A percentile compares a stretch with the other conserved stretches of the same genome.
Evolutionary conservation across 106 monocot species (phyloP).

Genomic region (Dendrobium chrysotoxum): DNA sequence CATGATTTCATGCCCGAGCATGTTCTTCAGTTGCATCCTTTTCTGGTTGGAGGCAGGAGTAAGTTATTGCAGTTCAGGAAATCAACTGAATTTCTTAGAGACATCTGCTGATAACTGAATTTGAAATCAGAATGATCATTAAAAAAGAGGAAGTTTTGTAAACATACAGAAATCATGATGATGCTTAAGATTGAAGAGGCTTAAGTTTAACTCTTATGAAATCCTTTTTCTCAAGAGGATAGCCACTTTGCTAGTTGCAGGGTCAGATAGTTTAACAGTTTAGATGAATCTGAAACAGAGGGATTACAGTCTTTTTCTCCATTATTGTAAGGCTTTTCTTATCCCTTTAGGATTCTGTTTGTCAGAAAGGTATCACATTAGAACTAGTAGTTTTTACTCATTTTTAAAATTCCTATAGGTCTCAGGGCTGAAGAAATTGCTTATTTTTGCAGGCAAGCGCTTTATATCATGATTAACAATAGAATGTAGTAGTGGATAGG

Average conservation of each 20-base stretch:
- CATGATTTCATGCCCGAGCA: slow-evolving; percentile 65
- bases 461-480: no score
- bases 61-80: slow-evolving; percentile 23
- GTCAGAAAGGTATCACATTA: not conserved
- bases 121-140: not conserved
- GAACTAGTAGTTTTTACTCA: not conserved
- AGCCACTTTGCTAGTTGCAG: not conserved
- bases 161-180: not conserved
- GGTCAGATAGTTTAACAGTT: not conserved
- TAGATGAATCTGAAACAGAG: not conserved
- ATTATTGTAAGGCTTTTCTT: not conserved
- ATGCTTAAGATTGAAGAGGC: slow-evolving; percentile 2
- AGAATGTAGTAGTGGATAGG: no score
- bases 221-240: not conserved
- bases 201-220: not conserved
- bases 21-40: slow-evolving; percentile 41
- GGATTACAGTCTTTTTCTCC: not conserved
- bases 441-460: no score
- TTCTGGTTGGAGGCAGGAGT: slow-evolving; percentile 22
- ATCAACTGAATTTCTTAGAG: slow-evolving; percentile 13
- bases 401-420: not conserved
- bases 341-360: not conserved
- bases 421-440: not conserved
- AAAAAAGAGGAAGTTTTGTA: not conserved
- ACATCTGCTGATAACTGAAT: not conserved